A percentile compares a stretch with the other conserved stretches of the same genome.
phyloP scores from a whole-genome alignment of 306 rosid genomes.

The Comarum palustre region DNA sequence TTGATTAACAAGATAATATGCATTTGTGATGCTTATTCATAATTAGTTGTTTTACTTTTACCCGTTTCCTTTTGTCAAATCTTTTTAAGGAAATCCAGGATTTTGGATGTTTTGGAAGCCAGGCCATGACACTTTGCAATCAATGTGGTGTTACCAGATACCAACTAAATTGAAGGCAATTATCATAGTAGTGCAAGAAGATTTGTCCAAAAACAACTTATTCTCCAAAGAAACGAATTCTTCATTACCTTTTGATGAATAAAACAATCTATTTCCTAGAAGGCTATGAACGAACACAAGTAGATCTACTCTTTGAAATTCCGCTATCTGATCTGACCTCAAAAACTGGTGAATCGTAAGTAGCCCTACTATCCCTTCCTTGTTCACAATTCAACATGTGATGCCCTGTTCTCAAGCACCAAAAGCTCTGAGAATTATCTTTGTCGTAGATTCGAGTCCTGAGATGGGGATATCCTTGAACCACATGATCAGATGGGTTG shows the following conservation, averaged over 20 bases:
- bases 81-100: background rate
- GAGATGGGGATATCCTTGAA: conserved; percentile 70
- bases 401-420: conserved; percentile 46
- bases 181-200: background rate
- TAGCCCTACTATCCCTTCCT: conserved; percentile 28
- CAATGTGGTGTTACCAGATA: background rate
- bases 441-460: conserved; percentile 37
- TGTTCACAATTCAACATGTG: conserved; percentile 29
- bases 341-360: conserved; percentile 54
- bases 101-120: background rate
- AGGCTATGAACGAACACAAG: conserved; percentile 40
- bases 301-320: conserved; percentile 46
- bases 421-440: conserved; percentile 25
- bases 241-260: background rate
- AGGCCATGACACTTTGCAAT: background rate
- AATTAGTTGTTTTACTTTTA: background rate
- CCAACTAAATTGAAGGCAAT: background rate
- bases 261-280: conserved; percentile 15
- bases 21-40: conserved; percentile 2
- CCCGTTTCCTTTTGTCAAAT: background rate
- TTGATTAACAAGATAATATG: background rate
- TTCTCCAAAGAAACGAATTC: background rate
- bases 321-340: conserved; percentile 50
- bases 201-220: background rate
- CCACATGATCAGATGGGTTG: conserved; percentile 63